Base-by-base conservation (phyloP, 495 filamentous ascomycete genomes). In the Pyrenula aspistea region DNA sequence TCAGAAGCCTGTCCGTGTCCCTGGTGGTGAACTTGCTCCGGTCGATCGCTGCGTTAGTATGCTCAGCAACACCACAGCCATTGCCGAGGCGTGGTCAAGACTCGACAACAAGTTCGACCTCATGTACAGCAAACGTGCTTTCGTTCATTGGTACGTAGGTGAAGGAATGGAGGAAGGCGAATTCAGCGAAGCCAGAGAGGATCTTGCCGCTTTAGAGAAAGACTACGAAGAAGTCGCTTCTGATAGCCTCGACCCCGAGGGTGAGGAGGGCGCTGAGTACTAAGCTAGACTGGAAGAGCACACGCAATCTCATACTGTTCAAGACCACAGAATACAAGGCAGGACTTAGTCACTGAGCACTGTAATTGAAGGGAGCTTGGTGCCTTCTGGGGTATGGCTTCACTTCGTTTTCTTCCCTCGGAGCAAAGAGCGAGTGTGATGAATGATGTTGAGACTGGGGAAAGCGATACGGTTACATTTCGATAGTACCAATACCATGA, bases 121-220 rank as follows among this genome's bases (percentile, higher is more conserved):
- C 61, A 95, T 95, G 90, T 94, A 95, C 77, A 87, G 82, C 74
- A 95, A 95, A 82, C 87, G 89, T 63, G 89, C 89, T 49, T 95
- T 95, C 66, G 89, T 95, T 15, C 89, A 95, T 72, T 95, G 89
- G 89, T 95, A 95, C 65, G 89, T 95, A 51, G 89, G 89, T 63
- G 89, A 95, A 73, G 89, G 89, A 73, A 95, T 95, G 89, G 89
- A 95, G 77, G 89, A 95, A 69, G 89, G 89, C 61, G 89, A 95
- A 73, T 95, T 95, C 74, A 85, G 82, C 56, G 89, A 95, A 76
- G 89, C 89, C 51, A 82, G 89, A 55, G 89, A 95, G 77, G 89
- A 95, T 67, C 75, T 95, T 56, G 89, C 89, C 55, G 89, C 89
- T 54, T 78, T 95, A 25, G 86, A 89, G 80, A 90, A 86, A 81